phyloP scores from a whole-genome alignment of 2,329 filamentous ascomycete species.

The Acrocalymma vagum region DNA sequence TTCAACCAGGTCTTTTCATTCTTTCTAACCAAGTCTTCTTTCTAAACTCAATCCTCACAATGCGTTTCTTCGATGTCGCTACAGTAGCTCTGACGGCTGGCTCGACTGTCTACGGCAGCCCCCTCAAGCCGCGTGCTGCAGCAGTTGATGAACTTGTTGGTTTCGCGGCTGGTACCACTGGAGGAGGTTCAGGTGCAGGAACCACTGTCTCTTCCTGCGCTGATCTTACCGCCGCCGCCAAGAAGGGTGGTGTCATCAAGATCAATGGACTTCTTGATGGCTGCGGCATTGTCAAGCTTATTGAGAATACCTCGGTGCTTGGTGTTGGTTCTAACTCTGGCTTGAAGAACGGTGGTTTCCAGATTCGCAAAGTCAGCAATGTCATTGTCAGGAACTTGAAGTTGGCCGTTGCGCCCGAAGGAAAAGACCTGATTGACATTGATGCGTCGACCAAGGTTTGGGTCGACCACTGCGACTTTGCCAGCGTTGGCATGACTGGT shows the following conservation, averaged over 20 bases:
- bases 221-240: conserved; percentile 59
- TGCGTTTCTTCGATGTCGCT: conserved; percentile 37
- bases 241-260: conserved; percentile 42
- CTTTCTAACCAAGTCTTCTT: conserved; percentile 15
- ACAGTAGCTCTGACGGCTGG: conserved; percentile 34
- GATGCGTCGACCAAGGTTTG: conserved; percentile 64
- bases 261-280: conserved; percentile 39
- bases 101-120: conserved; percentile 29
- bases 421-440: conserved; percentile 69
- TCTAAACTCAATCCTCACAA: conserved; percentile 18
- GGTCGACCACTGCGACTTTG: conserved; percentile 74
- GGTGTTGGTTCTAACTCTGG: conserved; percentile 54
- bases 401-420: conserved; percentile 62
- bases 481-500: conserved; percentile 55
- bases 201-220: conserved; percentile 63
- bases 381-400: conserved; percentile 72
- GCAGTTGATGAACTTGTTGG: conserved; percentile 47
- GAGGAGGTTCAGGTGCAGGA: conserved; percentile 63
- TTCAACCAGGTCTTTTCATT: conserved; percentile 13
- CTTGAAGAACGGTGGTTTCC: conserved; percentile 58
- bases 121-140: conserved; percentile 36
- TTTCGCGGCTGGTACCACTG: conserved; percentile 63
- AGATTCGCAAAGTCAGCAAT: conserved; percentile 63
- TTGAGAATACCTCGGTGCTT: conserved; percentile 37
- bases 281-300: conserved; percentile 39